A percentile compares a stretch with the other conserved stretches of the same genome.
Conservation (phyloP, 441 rosid genomes). For the Corymbia calophylla region DNA sequence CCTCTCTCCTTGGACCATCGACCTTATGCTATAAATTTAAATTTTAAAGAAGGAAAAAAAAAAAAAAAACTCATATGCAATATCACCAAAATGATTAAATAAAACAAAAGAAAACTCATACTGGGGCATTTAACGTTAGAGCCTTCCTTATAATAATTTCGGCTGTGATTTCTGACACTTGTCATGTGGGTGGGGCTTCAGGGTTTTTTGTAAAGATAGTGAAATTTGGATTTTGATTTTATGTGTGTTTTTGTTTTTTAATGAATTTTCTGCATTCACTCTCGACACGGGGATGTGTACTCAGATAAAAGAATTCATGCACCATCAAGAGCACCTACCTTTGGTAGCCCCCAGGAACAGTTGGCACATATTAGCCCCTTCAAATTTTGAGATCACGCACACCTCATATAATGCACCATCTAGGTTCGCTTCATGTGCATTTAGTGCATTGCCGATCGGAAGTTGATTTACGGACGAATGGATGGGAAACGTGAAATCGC, state of each 20-base stretch:
- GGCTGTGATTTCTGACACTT: constrained; percentile 35
- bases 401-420: neutral
- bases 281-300: neutral
- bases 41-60: neutral
- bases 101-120: neutral
- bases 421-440: neutral
- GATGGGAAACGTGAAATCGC: neutral
- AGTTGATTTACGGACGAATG: neutral
- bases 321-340: constrained; percentile 11
- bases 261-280: neutral
- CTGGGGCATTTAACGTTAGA: neutral
- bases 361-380: constrained; percentile 20
- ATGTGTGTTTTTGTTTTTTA: neutral
- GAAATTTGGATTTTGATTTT: neutral
- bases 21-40: neutral
- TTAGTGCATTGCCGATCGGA: neutral
- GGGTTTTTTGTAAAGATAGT: neutral
- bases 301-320: neutral
- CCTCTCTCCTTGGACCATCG: neutral
- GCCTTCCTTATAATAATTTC: constrained; percentile 8
- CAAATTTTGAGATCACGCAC: neutral
- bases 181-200: constrained; percentile 37
- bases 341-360: constrained; percentile 11
- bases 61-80: neutral
- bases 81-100: neutral